Evolutionary conservation across 495 filamentous ascomycete species (phyloP).

Genomic region (Viridothelium virens): DNA sequence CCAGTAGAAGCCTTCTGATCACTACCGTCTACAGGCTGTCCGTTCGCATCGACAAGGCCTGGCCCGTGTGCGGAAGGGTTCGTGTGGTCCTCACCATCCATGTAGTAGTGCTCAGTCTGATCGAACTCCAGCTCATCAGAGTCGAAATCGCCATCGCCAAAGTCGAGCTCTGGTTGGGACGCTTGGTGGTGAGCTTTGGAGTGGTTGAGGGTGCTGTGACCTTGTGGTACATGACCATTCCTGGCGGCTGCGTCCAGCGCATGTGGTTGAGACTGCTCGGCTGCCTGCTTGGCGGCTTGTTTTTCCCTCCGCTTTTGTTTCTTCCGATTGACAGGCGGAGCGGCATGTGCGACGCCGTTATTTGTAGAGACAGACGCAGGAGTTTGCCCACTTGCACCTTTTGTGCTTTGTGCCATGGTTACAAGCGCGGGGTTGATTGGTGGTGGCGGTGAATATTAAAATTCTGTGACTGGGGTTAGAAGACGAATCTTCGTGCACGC

Average conservation of each 20-base stretch:
- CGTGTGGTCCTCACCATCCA: conserved; percentile 34
- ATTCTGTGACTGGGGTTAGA: not conserved
- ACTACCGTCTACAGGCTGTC: not conserved
- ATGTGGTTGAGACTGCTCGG: conserved; percentile 42
- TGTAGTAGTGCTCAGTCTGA: conserved; percentile 37
- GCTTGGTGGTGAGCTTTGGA: conserved; percentile 12
- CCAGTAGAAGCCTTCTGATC: conserved; percentile 1
- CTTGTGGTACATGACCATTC: conserved; percentile 23
- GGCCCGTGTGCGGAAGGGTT: conserved; percentile 6
- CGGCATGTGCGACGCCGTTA: conserved; percentile 24
- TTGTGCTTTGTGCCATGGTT: conserved; percentile 15
- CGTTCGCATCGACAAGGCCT: not conserved
- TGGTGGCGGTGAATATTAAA: not conserved
- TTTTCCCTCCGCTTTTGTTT: conserved; percentile 65
- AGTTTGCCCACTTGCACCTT: not conserved
- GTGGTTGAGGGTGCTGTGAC: conserved; percentile 12
- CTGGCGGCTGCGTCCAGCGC: conserved; percentile 21
- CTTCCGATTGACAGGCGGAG: conserved; percentile 64
- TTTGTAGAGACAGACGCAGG: conserved; percentile 10
- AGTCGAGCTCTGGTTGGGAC: conserved; percentile 19
- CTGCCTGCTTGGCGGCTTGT: conserved; percentile 56
- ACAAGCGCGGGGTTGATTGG: not conserved
- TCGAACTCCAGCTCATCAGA: conserved; percentile 28
- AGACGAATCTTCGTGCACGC: not conserved
- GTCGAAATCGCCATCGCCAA: conserved; percentile 17